These are phyloP conservation scores for Meripilus lineatus DNA, from an alignment of 1,284 basidiomycete genomes.

Conservation along the genomic window DNA sequence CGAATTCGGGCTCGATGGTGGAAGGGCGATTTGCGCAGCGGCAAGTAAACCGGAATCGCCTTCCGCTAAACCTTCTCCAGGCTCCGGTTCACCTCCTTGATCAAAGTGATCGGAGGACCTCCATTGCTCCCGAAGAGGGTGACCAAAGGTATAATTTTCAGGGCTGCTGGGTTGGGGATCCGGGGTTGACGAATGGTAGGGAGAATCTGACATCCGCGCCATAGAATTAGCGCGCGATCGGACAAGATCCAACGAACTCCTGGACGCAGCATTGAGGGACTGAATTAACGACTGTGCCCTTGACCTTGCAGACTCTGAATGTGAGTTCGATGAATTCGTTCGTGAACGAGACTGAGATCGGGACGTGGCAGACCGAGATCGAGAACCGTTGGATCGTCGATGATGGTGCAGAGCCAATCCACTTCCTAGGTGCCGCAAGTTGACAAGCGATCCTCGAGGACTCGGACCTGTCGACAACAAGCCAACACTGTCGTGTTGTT, in stretches of 20 bases:
- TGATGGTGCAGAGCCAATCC: conserved; percentile 22
- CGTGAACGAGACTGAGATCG: conserved; percentile 37
- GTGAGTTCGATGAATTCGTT: conserved; percentile 41
- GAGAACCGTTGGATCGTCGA: conserved; percentile 24
- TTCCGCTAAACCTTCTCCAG: conserved; percentile 12
- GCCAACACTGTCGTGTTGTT: conserved; percentile 69
- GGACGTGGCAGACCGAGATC: conserved; percentile 26
- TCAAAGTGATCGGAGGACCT: conserved; percentile 7
- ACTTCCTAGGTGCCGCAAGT: conserved; percentile 38
- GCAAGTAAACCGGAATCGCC: not conserved
- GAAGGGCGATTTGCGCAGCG: not conserved
- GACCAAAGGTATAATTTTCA: conserved; percentile 71
- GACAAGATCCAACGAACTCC: conserved; percentile 56
- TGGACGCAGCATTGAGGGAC: conserved; percentile 53
- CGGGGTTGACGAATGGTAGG: conserved; percentile 39
- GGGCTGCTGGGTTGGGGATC: conserved; percentile 43
- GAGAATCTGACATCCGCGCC: conserved; percentile 43
- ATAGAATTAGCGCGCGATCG: conserved; percentile 48
- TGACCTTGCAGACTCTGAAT: conserved; percentile 40
- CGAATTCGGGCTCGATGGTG: not conserved
- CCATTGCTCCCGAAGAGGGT: conserved; percentile 35
- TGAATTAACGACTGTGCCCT: conserved; percentile 62
- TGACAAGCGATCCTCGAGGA: conserved; percentile 51
- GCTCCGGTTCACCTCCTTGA: conserved; percentile 6
- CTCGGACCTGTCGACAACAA: conserved; percentile 48